Percentiles rank a stretch among this genome's conserved stretches.
Conservation (phyloP, 2,329 filamentous ascomycete species). For the Acephala macrosclerotiorum region DNA sequence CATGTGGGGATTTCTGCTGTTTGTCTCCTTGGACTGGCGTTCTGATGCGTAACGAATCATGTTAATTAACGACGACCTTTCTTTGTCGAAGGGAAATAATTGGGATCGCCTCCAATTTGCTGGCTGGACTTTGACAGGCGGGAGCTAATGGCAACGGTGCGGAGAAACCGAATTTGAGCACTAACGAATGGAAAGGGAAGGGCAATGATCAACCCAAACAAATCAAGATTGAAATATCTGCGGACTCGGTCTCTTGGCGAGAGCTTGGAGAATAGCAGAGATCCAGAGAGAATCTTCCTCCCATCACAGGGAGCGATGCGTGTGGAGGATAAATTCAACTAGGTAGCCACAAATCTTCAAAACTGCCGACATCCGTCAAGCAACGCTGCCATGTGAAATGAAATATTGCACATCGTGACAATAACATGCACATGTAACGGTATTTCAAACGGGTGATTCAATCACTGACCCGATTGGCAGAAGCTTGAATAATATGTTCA, state of each 20-base stretch:
- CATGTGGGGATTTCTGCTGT: constrained; percentile 12
- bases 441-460: neutral
- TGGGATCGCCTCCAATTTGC: constrained; percentile 15
- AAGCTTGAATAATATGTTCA: neutral
- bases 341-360: neutral
- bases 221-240: constrained; percentile 17
- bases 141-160: neutral
- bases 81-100: constrained; percentile 12
- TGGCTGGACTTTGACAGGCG: constrained; percentile 6
- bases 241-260: neutral
- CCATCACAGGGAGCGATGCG: neutral
- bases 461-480: neutral
- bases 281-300: neutral
- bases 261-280: neutral
- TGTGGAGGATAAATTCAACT: neutral
- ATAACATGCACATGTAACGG: neutral
- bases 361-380: neutral
- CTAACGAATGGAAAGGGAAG: constrained; percentile 15
- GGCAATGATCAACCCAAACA: constrained; percentile 15
- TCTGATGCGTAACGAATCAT: constrained; percentile 26
- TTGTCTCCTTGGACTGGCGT: constrained; percentile 10
- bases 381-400: neutral
- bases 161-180: constrained; percentile 9
- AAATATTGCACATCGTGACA: neutral
- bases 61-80: constrained; percentile 20